phyloP scores from a whole-genome alignment of 164 flowering plant genomes.

The Macadamia integrifolia region DNA sequence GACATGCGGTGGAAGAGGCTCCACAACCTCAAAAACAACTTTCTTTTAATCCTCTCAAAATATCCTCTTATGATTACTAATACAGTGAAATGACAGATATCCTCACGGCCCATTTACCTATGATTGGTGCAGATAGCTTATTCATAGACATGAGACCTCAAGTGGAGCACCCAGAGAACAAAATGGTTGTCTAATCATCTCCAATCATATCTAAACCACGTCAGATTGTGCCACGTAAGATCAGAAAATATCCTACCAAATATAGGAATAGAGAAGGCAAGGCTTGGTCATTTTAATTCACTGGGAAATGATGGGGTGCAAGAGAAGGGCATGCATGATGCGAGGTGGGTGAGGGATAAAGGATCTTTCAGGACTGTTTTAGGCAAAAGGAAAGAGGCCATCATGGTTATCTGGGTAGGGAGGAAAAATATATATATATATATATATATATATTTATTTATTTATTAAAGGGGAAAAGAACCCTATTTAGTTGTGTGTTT shows the following conservation, averaged over 20 bases:
- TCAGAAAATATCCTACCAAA: not conserved
- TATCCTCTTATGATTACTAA: no score
- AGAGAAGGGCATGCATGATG: not conserved
- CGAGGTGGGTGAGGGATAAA: not conserved
- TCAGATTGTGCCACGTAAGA: not conserved
- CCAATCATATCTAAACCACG: not conserved
- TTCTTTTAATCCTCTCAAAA: not conserved
- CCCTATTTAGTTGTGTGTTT: no score
- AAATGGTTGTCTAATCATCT: not conserved
- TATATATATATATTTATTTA: no score
- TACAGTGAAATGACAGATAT: no score
- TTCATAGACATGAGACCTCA: not conserved
- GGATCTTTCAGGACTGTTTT: no score
- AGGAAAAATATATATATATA: no score
- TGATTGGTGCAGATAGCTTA: not conserved
- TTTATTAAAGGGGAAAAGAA: not conserved
- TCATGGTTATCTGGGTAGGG: slow-evolving; percentile 5
- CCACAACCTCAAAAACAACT: not conserved
- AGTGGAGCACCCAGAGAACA: not conserved
- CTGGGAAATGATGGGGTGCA: no score
- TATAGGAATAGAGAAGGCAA: not conserved
- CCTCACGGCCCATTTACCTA: not conserved
- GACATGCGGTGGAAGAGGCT: not conserved
- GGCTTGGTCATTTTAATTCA: not conserved
- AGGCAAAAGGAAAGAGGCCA: not conserved